Evolutionary conservation across 1,284 basidiomycete genomes (phyloP).

Genomic region (Naganishia cerealis): DNA sequence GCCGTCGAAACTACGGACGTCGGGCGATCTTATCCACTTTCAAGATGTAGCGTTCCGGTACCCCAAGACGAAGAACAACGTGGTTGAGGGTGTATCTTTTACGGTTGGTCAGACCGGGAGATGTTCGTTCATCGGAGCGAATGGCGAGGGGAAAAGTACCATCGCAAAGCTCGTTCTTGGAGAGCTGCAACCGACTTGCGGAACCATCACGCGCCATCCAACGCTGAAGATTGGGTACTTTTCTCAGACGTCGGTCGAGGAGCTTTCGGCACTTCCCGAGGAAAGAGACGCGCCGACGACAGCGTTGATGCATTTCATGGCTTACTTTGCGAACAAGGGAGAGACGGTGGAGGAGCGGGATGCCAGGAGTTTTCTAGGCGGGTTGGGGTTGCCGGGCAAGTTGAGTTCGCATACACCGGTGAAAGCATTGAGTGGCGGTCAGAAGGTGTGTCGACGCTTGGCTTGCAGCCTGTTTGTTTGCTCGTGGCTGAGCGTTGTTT

Average conservation of each 20-base stretch:
- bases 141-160: conserved; percentile 65
- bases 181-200: conserved; percentile 58
- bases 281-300: conserved; percentile 37
- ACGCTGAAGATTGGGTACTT: conserved; percentile 61
- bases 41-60: conserved; percentile 60
- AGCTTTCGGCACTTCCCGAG: conserved; percentile 46
- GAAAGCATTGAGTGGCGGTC: conserved; percentile 61
- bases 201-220: conserved; percentile 63
- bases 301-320: conserved; percentile 56
- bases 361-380: conserved; percentile 58
- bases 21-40: conserved; percentile 60
- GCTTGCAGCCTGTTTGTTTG: background rate
- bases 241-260: conserved; percentile 61
- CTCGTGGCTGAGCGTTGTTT: background rate
- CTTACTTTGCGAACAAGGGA: conserved; percentile 44
- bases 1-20: conserved; percentile 59
- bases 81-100: conserved; percentile 62
- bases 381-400: conserved; percentile 59
- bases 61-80: conserved; percentile 43
- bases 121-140: conserved; percentile 62
- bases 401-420: conserved; percentile 58
- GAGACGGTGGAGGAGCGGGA: conserved; percentile 55
- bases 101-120: conserved; percentile 62
- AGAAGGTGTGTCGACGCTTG: conserved; percentile 53
- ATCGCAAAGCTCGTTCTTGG: conserved; percentile 63